Conservation (phyloP, 2,329 filamentous ascomycete genomes). For the Elsinoe necatrix region DNA sequence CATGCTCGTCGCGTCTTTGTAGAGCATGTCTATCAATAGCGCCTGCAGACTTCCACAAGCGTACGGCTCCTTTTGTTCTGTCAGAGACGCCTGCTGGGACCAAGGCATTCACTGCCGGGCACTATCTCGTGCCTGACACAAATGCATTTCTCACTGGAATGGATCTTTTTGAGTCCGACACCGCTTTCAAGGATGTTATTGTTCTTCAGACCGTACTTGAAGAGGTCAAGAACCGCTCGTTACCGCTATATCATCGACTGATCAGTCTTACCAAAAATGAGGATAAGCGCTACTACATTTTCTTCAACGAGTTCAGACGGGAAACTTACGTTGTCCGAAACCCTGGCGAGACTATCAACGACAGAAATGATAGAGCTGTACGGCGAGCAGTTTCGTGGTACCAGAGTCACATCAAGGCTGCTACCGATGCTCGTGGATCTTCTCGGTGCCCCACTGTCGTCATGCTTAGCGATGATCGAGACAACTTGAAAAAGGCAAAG, state of each 20-base stretch:
- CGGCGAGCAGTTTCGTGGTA: conserved; percentile 86
- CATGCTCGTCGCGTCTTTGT: conserved; percentile 89
- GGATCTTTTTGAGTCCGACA: conserved; percentile 90
- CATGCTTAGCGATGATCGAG: conserved; percentile 88
- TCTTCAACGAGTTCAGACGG: conserved; percentile 95
- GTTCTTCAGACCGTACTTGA: conserved; percentile 93
- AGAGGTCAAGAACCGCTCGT: conserved; percentile 84
- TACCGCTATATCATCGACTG: conserved; percentile 90
- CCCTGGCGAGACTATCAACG: conserved; percentile 80
- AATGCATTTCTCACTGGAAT: conserved; percentile 93
- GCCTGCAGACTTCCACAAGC: conserved; percentile 69
- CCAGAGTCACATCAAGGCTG: conserved; percentile 63
- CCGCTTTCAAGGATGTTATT: conserved; percentile 92
- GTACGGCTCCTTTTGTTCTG: conserved; percentile 78
- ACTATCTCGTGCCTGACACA: conserved; percentile 92
- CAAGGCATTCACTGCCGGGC: conserved; percentile 71
- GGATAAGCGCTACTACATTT: conserved; percentile 95
- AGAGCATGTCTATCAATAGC: conserved; percentile 61
- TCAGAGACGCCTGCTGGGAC: conserved; percentile 82
- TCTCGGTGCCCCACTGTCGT: conserved; percentile 64
- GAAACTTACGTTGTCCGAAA: conserved; percentile 78
- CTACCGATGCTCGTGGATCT: conserved; percentile 47
- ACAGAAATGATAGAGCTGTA: conserved; percentile 90
- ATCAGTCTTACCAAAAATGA: conserved; percentile 88
- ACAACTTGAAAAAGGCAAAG: conserved; percentile 75